Base-by-base conservation (phyloP, 1,139 yeast species). In the Sugiyamaella japonica region DNA sequence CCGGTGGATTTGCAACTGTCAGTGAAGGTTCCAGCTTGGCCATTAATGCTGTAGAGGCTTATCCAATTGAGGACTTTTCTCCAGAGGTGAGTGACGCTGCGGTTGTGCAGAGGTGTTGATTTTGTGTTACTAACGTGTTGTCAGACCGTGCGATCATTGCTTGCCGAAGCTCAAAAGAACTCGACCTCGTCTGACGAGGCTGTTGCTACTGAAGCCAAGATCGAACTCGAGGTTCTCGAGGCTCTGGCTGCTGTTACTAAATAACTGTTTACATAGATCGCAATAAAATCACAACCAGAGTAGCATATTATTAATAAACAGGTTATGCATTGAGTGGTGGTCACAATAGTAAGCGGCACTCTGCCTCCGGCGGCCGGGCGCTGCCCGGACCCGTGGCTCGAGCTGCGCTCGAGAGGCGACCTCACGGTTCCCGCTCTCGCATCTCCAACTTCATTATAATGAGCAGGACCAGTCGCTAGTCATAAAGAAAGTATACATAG, bases 1-100 rank as follows among this genome's bases (percentile, higher is more conserved):
- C 96, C 61, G 99, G 99, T 63, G 99, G 99, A 62, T 87, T 93
- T 69, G 99, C 97, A 61, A 85, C 96, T 59, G 96, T 95, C 61
- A 93, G 89, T 73, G 98, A 97, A 74, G 96, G 91, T 69, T 90
- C 96, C 68, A 82, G 86, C 69, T 80, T 95, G 73, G 85, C 89
- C 71, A 86, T 93, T 75, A 87, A 95, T 72, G 95, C 97, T 63
- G 88, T 90, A 67, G 99, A 93, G 79, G 99, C 98, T 43, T 89
- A 84, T 79, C 89, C 95, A 72, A 82, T 95, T 69, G 95, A 90
- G 61, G 86, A 89, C 66, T 89, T 93, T 75, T 89, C 93, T 59
- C 77, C 84, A 50, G 88, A 85, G 65, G 67, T 63, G 52, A 49
- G 66, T 55, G 13, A 20, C 20, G 16, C 16, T 31, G 15, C 12